Evolutionary conservation across 257 asterid species (phyloP).

Genomic region (Cordia subcordata): DNA sequence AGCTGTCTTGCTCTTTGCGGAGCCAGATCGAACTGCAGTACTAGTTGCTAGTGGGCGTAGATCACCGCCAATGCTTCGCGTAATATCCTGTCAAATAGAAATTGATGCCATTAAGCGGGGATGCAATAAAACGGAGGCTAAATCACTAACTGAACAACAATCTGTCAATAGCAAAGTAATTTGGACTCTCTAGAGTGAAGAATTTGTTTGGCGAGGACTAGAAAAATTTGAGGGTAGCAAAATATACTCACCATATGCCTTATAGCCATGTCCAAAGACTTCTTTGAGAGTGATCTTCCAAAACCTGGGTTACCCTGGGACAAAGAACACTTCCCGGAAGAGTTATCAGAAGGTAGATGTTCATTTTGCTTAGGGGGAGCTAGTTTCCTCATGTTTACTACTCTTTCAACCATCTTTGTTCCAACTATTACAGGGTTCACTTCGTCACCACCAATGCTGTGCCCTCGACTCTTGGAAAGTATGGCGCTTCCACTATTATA

Average conservation of each 20-base stretch:
- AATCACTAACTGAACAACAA: neutral
- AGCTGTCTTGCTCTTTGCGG: constrained; percentile 23
- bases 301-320: constrained; percentile 57
- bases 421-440: constrained; percentile 81
- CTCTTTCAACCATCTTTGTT: constrained; percentile 81
- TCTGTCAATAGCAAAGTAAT: neutral
- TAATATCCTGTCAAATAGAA: constrained; percentile 51
- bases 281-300: constrained; percentile 75
- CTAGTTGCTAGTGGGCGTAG: constrained; percentile 25
- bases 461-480: constrained; percentile 46
- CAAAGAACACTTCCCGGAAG: constrained; percentile 38
- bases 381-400: constrained; percentile 85
- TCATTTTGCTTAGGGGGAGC: constrained; percentile 76
- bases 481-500: constrained; percentile 25
- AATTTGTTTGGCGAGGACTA: neutral
- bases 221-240: neutral
- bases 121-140: neutral
- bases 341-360: constrained; percentile 23
- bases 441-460: constrained; percentile 33
- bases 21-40: constrained; percentile 26
- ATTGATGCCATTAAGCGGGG: neutral
- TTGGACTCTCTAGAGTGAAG: neutral
- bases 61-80: constrained; percentile 40
- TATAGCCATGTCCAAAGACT: constrained; percentile 86
- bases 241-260: constrained; percentile 68